Evolutionary conservation across 495 filamentous ascomycete species (phyloP).

Genomic region (Glonium stellatum): DNA sequence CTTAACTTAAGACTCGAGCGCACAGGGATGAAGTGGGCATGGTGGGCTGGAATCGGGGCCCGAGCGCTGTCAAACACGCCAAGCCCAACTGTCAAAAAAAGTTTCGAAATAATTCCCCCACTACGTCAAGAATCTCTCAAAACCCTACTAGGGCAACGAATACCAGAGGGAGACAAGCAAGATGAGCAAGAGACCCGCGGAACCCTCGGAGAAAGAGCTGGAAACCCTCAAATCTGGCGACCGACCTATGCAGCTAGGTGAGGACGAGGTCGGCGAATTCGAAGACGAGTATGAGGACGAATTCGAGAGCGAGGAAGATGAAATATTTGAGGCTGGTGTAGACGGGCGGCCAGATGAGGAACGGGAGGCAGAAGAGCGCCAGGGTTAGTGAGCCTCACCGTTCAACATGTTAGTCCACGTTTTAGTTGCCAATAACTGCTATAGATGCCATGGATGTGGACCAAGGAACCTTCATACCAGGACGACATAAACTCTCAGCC

Average conservation of each 20-base stretch:
- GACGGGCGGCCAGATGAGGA: slow-evolving; percentile 91
- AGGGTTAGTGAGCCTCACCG: slow-evolving; percentile 43
- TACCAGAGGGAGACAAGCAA: background rate
- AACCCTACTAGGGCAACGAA: background rate
- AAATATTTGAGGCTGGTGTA: slow-evolving; percentile 88
- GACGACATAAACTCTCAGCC: slow-evolving; percentile 74
- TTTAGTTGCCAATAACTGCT: background rate
- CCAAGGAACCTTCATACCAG: slow-evolving; percentile 85
- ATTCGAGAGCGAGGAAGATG: slow-evolving; percentile 93
- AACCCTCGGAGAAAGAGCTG: slow-evolving; percentile 34
- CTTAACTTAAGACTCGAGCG: background rate
- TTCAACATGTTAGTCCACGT: slow-evolving; percentile 4
- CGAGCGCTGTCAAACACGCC: background rate
- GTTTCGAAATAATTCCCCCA: slow-evolving; percentile 14
- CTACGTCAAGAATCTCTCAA: slow-evolving; percentile 1
- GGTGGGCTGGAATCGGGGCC: background rate
- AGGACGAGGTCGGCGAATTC: slow-evolving; percentile 70
- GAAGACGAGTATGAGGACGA: slow-evolving; percentile 97
- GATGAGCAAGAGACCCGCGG: slow-evolving; percentile 43
- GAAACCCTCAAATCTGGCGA: slow-evolving; percentile 40
- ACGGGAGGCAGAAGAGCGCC: slow-evolving; percentile 74
- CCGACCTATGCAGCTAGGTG: slow-evolving; percentile 32
- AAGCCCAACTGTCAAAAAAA: slow-evolving; percentile 11
- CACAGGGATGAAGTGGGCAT: background rate
- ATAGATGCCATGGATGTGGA: slow-evolving; percentile 84